These are phyloP conservation scores for Coemansia sp. DNA, from an alignment of 192 early-diverging fungal genomes.

Conservation along the genomic window DNA sequence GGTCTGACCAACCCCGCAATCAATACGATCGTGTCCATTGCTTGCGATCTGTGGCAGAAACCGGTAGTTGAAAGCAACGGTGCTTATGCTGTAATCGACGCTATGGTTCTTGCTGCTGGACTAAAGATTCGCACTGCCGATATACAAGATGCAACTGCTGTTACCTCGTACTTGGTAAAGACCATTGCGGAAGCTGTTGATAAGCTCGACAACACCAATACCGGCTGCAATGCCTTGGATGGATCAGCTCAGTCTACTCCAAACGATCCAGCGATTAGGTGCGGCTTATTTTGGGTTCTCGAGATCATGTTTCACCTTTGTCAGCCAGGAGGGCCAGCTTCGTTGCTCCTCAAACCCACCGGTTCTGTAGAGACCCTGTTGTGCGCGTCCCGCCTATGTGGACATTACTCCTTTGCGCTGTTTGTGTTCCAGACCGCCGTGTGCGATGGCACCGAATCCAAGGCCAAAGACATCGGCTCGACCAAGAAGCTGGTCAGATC, in stretches of 20 bases:
- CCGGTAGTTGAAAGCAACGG: background rate
- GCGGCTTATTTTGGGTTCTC: conserved; percentile 31
- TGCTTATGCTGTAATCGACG: background rate
- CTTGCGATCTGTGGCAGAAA: conserved; percentile 1
- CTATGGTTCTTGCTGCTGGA: conserved; percentile 12
- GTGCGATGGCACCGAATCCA: background rate
- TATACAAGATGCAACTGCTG: background rate
- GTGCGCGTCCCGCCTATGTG: conserved; percentile 18
- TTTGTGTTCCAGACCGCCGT: conserved; percentile 20
- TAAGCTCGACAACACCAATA: background rate
- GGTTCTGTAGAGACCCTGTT: conserved; percentile 21
- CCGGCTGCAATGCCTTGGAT: background rate
- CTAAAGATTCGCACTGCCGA: conserved; percentile 11
- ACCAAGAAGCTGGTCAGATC: background rate
- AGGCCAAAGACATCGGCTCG: background rate
- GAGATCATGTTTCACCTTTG: conserved; percentile 36
- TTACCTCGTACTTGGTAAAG: conserved; percentile 10
- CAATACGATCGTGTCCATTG: conserved; percentile 11
- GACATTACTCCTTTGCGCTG: conserved; percentile 28
- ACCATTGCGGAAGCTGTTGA: background rate
- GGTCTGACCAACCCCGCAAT: conserved; percentile 13
- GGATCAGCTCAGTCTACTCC: background rate
- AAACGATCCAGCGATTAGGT: background rate
- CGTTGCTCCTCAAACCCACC: background rate
- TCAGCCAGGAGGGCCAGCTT: background rate